Evolutionary conservation across 352 stramenopile genomes (phyloP).

Genomic region (Halophytophthora batemanensis): DNA sequence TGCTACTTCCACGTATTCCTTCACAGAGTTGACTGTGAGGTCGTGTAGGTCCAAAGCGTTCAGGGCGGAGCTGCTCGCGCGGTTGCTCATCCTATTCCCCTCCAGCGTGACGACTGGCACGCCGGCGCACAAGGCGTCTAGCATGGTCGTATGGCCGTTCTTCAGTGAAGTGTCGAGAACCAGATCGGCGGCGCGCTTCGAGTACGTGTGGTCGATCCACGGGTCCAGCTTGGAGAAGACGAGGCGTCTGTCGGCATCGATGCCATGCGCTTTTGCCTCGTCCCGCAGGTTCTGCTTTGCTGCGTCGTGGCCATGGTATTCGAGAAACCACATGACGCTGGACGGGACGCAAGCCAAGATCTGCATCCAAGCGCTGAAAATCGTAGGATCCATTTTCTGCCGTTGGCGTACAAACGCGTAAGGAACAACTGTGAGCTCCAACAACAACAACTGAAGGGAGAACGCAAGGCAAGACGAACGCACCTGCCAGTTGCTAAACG

Average conservation of each 20-base stretch:
- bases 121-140: slow-evolving; percentile 77
- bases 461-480: not conserved
- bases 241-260: slow-evolving; percentile 46
- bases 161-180: slow-evolving; percentile 82
- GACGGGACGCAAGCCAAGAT: slow-evolving; percentile 64
- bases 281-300: slow-evolving; percentile 42
- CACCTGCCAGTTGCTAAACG: slow-evolving; percentile 85
- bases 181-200: slow-evolving; percentile 69
- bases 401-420: not conserved
- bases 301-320: slow-evolving; percentile 51
- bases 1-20: slow-evolving; percentile 80
- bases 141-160: slow-evolving; percentile 80
- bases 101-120: slow-evolving; percentile 73
- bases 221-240: slow-evolving; percentile 55
- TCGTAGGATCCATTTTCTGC: slow-evolving; percentile 73
- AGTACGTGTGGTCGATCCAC: slow-evolving; percentile 79
- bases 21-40: slow-evolving; percentile 62
- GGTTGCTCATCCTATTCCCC: slow-evolving; percentile 66
- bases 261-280: slow-evolving; percentile 49
- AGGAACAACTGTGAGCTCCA: not conserved
- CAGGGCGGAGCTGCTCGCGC: slow-evolving; percentile 53
- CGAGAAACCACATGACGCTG: slow-evolving; percentile 74
- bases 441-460: not conserved
- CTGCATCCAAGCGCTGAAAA: slow-evolving; percentile 80
- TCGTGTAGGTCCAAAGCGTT: slow-evolving; percentile 47